phyloP scores from a whole-genome alignment of 371 early-diverging fungal genomes.

The Rhizopus delemar region DNA sequence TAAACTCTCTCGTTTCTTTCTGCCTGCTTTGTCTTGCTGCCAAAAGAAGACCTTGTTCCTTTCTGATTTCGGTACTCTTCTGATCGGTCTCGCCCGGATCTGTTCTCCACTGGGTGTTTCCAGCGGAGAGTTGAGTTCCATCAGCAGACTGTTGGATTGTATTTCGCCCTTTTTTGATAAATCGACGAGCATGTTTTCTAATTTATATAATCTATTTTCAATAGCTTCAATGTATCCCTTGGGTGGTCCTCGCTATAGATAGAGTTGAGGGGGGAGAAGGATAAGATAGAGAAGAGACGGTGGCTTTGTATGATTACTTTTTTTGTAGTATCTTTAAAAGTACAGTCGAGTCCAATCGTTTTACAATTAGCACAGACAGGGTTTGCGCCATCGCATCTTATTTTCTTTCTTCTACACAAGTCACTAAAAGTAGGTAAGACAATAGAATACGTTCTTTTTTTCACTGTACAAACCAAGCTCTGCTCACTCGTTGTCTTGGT shows the following conservation, averaged over 20 bases:
- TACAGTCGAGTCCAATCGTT: slow-evolving; percentile 41
- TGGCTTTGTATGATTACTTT: slow-evolving; percentile 28
- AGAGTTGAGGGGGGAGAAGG: no score
- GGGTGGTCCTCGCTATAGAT: slow-evolving; percentile 55
- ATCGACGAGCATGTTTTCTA: slow-evolving; percentile 60
- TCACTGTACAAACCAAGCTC: slow-evolving; percentile 42
- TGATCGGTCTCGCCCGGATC: slow-evolving; percentile 43
- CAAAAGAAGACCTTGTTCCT: slow-evolving; percentile 30
- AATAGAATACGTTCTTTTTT: no score
- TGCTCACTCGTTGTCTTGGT: slow-evolving; percentile 47
- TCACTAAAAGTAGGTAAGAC: slow-evolving; percentile 35
- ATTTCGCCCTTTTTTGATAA: slow-evolving; percentile 58
- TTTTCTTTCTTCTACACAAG: slow-evolving; percentile 64
- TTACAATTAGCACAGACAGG: slow-evolving; percentile 58
- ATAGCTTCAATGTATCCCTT: slow-evolving; percentile 78
- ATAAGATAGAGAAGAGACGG: background rate
- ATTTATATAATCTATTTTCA: slow-evolving; percentile 63
- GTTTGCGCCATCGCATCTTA: slow-evolving; percentile 60
- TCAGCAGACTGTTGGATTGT: slow-evolving; percentile 51
- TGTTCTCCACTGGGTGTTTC: slow-evolving; percentile 48
- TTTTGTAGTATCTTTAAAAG: slow-evolving; percentile 48
- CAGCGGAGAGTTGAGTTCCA: slow-evolving; percentile 58
- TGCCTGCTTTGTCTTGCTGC: slow-evolving; percentile 30
- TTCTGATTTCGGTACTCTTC: slow-evolving; percentile 36
- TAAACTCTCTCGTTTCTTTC: slow-evolving; percentile 20